Evolutionary conservation across 2,329 filamentous ascomycete genomes (phyloP), one percentile per base, ranked within the genome.

Genomic region (Sporothrix phasma): DNA sequence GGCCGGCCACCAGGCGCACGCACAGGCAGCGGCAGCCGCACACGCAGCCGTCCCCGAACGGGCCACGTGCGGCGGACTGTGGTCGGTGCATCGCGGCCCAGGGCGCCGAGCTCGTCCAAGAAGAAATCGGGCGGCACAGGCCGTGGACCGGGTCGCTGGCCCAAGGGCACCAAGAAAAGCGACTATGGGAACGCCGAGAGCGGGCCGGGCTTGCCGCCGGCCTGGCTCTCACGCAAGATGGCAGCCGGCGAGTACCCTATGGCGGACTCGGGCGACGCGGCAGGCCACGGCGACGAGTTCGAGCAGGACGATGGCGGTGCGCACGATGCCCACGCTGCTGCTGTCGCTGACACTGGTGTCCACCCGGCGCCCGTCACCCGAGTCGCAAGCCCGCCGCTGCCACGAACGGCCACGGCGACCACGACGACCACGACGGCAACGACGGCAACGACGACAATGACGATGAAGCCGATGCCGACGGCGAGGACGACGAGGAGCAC

Each of bases 101-200:
- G 76, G 66, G 74, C 74, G 63, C 24, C 46, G 4, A 39, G 22
- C n/a, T 75, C 72, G 61, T 75, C 72, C 58, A 74, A 81, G 61
- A 77, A 83, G 51, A 86, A 83, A 73, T 77, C 80, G 5, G 84
- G 85, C 2, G 84, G 85, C 3, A 88, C 85, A 0, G 85, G 85
- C 2, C 80, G 85, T 61, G 85, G 85, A 0, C 85, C 85, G 1
- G 85, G 85, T 0, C 79, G 85, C 47, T 88, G 84, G 84, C 85
- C 85, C 0, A 88, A 87, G 71, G 85, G 85, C 5, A 87, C 84
- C 0, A 88, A 86, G 73, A 88, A 88, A 72, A 82, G 82, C 45
- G 85, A 88, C 69, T 88, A 88, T 64, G 84, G 84, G 0, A 87
- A 87, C 66, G 85, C 85, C 0, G 82, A 84, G 39, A 87, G 84